Percentiles rank a stretch among this genome's conserved stretches.
These are phyloP conservation scores for Pisolithus marmoratus DNA, from an alignment of 768 basidiomycete genomes.

Conservation along the genomic window DNA sequence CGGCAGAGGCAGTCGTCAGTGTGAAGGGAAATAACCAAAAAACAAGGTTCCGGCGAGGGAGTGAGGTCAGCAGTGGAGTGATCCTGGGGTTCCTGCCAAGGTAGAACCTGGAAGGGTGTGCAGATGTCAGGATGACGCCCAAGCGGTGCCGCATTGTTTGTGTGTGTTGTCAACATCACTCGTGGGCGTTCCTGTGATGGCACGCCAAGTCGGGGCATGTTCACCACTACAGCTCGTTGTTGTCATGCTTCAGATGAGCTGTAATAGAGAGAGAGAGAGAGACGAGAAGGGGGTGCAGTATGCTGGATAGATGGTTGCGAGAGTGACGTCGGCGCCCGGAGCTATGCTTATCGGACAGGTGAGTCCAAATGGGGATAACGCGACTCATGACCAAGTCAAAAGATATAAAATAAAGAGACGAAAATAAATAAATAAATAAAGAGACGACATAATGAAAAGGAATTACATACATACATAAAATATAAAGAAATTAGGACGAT, in stretches of 20 bases:
- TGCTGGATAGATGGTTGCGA: not conserved
- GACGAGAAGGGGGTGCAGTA: not conserved
- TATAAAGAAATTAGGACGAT: constrained; percentile 14
- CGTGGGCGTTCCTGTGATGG: constrained; percentile 24
- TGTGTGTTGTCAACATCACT: not conserved
- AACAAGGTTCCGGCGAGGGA: not conserved
- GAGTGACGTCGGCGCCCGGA: not conserved
- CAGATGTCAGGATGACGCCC: constrained; percentile 8
- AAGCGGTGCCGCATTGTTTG: constrained; percentile 23
- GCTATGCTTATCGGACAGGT: constrained; percentile 2
- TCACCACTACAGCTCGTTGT: not conserved
- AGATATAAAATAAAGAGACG: constrained; percentile 1
- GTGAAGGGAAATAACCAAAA: not conserved
- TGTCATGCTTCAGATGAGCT: constrained; percentile 8
- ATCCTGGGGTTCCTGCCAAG: constrained; percentile 9
- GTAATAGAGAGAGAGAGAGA: constrained; percentile 1
- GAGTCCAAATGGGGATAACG: constrained; percentile 3
- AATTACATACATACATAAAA: constrained; percentile 34
- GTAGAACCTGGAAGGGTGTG: constrained; percentile 6
- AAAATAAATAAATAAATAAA: constrained; percentile 16
- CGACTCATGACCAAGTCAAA: constrained; percentile 7
- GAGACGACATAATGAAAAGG: constrained; percentile 29
- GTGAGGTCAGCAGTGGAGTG: not conserved
- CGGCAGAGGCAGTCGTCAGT: not conserved
- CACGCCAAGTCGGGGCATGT: not conserved